Evolutionary conservation across 805 yeast species (phyloP).

Genomic region (Lachancea meyersii): DNA sequence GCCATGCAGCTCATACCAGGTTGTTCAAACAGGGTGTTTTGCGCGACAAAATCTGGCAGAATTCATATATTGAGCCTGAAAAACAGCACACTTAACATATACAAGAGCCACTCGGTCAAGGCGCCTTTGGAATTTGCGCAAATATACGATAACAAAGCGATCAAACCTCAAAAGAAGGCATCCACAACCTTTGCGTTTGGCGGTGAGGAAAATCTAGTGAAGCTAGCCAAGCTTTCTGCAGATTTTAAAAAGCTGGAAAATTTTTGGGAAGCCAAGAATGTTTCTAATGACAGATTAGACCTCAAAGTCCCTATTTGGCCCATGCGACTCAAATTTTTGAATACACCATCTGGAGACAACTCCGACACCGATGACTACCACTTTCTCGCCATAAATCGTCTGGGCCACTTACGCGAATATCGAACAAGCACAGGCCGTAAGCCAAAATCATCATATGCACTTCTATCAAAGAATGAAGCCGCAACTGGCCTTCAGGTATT

Average conservation of each 20-base stretch:
- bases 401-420: conserved; percentile 59
- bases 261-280: conserved; percentile 73
- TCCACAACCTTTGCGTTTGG: conserved; percentile 61
- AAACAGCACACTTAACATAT: conserved; percentile 13
- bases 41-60: conserved; percentile 35
- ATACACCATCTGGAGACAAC: conserved; percentile 34
- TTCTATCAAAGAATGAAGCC: conserved; percentile 28
- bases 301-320: conserved; percentile 77
- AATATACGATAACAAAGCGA: conserved; percentile 33
- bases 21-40: conserved; percentile 24
- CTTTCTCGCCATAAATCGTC: conserved; percentile 56
- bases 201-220: conserved; percentile 64
- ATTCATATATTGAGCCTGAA: conserved; percentile 24
- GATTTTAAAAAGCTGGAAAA: conserved; percentile 25
- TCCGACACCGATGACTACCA: conserved; percentile 33
- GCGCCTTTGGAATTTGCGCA: conserved; percentile 44
- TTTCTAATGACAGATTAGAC: conserved; percentile 71
- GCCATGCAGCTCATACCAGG: conserved; percentile 28
- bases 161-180: conserved; percentile 22
- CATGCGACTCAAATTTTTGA: conserved; percentile 44
- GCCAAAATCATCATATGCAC: conserved; percentile 44
- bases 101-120: conserved; percentile 29
- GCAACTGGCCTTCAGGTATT: conserved; percentile 18
- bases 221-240: conserved; percentile 23
- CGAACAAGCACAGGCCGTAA: conserved; percentile 60